Evolutionary conservation across 192 early-diverging fungal genomes (phyloP).

Genomic region (Cladochytrium replicatum): DNA sequence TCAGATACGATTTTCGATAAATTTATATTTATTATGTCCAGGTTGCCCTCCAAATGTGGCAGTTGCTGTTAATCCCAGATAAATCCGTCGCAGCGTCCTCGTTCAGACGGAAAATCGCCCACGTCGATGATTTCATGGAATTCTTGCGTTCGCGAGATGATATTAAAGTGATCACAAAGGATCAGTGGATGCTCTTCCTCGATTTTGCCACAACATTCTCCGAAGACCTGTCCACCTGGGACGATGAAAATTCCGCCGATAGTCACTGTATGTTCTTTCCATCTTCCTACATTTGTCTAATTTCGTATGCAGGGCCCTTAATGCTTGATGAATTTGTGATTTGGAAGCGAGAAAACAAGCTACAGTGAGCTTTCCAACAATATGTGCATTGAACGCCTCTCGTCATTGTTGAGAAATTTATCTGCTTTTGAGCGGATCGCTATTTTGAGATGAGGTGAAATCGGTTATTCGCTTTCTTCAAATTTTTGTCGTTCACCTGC

Average conservation of each 20-base stretch:
- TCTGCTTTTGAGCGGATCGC: no score
- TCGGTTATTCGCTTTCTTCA: no score
- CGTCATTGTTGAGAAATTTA: no score
- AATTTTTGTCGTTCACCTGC: no score
- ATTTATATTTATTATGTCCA: slow-evolving; percentile 16
- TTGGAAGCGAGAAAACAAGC: slow-evolving; percentile 40
- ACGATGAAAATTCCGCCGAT: slow-evolving; percentile 54
- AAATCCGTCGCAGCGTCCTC: no score
- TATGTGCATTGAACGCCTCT: no score
- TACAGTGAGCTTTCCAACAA: no score
- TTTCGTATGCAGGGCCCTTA: slow-evolving; percentile 39
- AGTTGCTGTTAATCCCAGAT: slow-evolving; percentile 31
- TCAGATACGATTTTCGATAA: no score
- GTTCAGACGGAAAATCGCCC: no score
- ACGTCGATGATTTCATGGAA: slow-evolving; percentile 34
- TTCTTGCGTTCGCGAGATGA: slow-evolving; percentile 35
- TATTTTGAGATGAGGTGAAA: no score
- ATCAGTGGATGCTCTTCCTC: slow-evolving; percentile 58
- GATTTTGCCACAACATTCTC: slow-evolving; percentile 44
- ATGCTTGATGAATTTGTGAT: slow-evolving; percentile 58
- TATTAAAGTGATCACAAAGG: slow-evolving; percentile 52
- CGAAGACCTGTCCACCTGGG: slow-evolving; percentile 44
- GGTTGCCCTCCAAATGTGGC: slow-evolving; percentile 43
- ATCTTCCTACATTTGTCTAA: neutral
- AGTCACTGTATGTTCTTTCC: neutral